These are phyloP conservation scores for Leucaena leucocephala DNA, from an alignment of 306 rosid species.

Conservation along the genomic window DNA sequence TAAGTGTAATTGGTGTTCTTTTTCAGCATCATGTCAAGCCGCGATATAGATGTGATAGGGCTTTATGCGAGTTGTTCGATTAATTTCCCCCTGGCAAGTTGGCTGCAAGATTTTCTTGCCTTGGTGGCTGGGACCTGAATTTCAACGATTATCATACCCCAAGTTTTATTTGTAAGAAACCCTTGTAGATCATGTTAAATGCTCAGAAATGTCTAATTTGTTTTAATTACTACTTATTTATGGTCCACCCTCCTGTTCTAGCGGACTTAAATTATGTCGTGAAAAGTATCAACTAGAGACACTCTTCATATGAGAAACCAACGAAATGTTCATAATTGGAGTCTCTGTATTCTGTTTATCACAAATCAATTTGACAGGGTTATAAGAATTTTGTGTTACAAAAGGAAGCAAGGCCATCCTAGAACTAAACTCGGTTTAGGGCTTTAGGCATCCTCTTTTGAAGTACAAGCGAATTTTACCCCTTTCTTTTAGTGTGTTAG, in stretches of 20 bases:
- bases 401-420: neutral
- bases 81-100: neutral
- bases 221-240: neutral
- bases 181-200: neutral
- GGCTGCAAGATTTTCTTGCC: neutral
- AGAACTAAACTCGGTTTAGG: neutral
- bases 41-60: neutral
- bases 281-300: neutral
- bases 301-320: neutral
- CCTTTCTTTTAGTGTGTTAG: neutral
- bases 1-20: neutral
- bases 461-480: neutral
- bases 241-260: neutral
- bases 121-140: neutral
- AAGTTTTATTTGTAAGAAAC: neutral
- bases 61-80: neutral
- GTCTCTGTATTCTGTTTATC: neutral
- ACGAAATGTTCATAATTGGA: neutral
- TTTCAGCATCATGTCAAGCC: neutral
- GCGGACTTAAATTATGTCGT: neutral
- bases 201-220: neutral
- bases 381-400: too few species aligned
- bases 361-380: neutral
- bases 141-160: neutral
- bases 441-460: neutral